Evolutionary conservation across 2,329 filamentous ascomycete genomes (phyloP), one percentile per base, ranked within the genome.

Genomic region (Triangularia verruculosa): DNA sequence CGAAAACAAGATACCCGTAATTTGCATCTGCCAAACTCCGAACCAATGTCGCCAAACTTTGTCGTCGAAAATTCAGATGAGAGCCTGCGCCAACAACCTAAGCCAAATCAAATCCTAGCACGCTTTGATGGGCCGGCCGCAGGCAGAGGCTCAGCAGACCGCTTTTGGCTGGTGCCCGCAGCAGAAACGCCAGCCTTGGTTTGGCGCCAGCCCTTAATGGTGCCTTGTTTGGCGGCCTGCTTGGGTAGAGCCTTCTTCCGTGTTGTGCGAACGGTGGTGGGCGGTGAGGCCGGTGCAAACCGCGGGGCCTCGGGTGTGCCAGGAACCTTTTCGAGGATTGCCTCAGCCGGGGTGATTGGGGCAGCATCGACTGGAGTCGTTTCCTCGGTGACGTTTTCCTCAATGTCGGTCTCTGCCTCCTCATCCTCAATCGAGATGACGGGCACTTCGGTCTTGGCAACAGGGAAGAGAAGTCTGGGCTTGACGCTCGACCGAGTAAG

Each of bases 401-500:
- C 85, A 51, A 86, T 80, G 70, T 88, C 82, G 34, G 86, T 86
- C 63, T 77, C 74, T 5, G 83, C 83, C 71, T 90, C 86, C 60
- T 87, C 86, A 60, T 87, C 82, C 58, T 86, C 82, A 1, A 80
- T 74, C 4, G 73, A 72, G 1, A 71, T 71, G 54, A 73, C 72
- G 12, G 55, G 55, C 27, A 52, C 57, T 27, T 78, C 73, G 62
- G 78, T 76, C 68, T 81, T 81, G 66, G 78, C 79, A 47, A 78
- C 76, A 3, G 87, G 85, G 77, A 92, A 93, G 7, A 93, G 82
- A 8, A 92, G 83, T 32, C 89, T 86, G 13, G 90, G 90, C 75
- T 90, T 89, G 73, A 93, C 82, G 1, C 84, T 80, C n/a, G 88
- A 87, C 63, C 89, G 86, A 24, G 88, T 89, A 60, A 89, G 76